A percentile compares a stretch with the other conserved stretches of the same genome.
These are phyloP conservation scores for Ogataea paraovalis DNA, from an alignment of 805 yeast genomes.

Conservation along the genomic window DNA sequence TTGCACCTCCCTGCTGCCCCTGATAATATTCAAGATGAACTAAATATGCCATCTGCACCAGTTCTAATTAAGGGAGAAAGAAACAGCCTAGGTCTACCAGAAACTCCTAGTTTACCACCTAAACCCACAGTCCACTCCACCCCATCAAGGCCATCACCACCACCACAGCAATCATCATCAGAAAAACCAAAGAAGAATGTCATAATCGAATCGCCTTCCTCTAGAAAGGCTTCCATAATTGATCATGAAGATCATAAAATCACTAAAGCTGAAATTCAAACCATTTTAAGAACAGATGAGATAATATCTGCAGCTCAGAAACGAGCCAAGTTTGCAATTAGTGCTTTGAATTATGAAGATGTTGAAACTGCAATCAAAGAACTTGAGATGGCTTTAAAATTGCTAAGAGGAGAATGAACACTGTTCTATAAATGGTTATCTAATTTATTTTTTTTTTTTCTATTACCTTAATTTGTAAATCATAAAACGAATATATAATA, in stretches of 20 bases:
- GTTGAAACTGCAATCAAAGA: constrained; percentile 63
- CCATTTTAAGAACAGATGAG: constrained; percentile 52
- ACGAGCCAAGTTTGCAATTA: constrained; percentile 69
- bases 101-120: constrained; percentile 21
- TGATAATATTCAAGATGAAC: constrained; percentile 20
- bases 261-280: constrained; percentile 38
- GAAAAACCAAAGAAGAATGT: constrained; percentile 6
- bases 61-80: constrained; percentile 30
- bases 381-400: constrained; percentile 47
- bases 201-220: background rate
- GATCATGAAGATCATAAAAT: constrained; percentile 7
- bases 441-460: background rate
- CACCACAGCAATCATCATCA: background rate
- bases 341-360: constrained; percentile 78
- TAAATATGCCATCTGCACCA: constrained; percentile 27
- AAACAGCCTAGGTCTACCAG: constrained; percentile 27
- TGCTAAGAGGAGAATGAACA: constrained; percentile 29
- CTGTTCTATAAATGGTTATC: background rate
- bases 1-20: constrained; percentile 15
- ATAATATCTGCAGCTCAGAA: constrained; percentile 59
- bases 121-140: constrained; percentile 5
- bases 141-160: constrained; percentile 3
- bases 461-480: background rate
- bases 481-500: too few species aligned
- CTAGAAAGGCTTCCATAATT: background rate